Base-by-base conservation (phyloP, 768 basidiomycete species). In the Termitomyces sp. region DNA sequence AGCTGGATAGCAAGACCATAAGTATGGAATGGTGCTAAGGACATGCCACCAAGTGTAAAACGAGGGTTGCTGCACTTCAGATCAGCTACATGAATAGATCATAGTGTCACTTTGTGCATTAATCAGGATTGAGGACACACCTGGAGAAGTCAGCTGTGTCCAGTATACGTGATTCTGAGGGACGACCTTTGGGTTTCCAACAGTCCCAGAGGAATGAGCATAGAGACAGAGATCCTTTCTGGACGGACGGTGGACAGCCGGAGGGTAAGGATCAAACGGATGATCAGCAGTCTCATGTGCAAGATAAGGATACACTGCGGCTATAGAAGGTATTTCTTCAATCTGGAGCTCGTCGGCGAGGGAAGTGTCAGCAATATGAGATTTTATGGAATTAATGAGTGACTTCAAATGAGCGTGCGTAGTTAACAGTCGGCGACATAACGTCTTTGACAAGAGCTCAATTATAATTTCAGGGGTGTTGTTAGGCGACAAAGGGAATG, bases 181-280 rank as follows among this genome's bases (percentile, higher is more conserved):
- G 49, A 83, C 76, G 8, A 77, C 65, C 59, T 79, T 82, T 0
- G 81, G 80, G 50, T 79, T 72, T 2, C 81, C 79, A 0, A 81
- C 80, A 54, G 80, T 81, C 15, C 81, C 81, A 3, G 83, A 83
- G 80, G 50, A 51, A 31, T 51, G 50, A 10, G 34, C 34, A 36
- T 51, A 51, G 34, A 36, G 4, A 11, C 50, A 0, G 81, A 66
- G 54, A 52, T 74, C 68, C 51, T 68, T 60, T 34, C 74, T 50
- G 55, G 65, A 25, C 52, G 63, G 62, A 7, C 60, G 58, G 1
- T 57, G 49, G 0, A 45, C 40, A 15, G 3, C 15, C 36, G 43
- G 56, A 4, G 72, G 72, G 38, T 76, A 77, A 4, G 70, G 65
- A 10, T 63, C 49, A 56, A 77, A 51, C 10, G 50, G 50, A 51